Conservation (phyloP, 345 rosid genomes). For the Linum tenue region DNA sequence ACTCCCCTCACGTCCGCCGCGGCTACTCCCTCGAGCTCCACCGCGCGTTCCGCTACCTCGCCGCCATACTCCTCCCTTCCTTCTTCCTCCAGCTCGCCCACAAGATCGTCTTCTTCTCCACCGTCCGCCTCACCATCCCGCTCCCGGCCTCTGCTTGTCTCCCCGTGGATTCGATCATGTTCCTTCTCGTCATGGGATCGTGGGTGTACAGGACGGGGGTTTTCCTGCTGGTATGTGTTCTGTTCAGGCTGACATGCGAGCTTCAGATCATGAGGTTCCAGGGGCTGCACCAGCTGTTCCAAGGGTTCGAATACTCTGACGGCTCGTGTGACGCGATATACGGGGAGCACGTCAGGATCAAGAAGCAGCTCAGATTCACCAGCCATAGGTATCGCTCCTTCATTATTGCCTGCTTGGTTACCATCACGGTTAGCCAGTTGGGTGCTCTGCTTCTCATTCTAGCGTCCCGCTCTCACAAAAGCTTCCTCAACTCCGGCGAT, state of each 20-base stretch:
- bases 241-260: slow-evolving; percentile 74
- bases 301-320: slow-evolving; percentile 28
- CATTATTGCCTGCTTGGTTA: slow-evolving; percentile 45
- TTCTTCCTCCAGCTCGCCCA: slow-evolving; percentile 56
- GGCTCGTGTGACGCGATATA: slow-evolving; percentile 34
- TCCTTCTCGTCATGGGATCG: slow-evolving; percentile 41
- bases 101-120: slow-evolving; percentile 49
- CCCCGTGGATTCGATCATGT: slow-evolving; percentile 38
- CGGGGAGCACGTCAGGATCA: slow-evolving; percentile 56
- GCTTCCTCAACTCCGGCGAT: slow-evolving; percentile 67
- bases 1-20: slow-evolving; percentile 35
- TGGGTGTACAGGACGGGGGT: slow-evolving; percentile 68
- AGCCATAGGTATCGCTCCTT: slow-evolving; percentile 72
- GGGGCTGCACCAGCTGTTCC: slow-evolving; percentile 50
- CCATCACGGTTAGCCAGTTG: slow-evolving; percentile 54
- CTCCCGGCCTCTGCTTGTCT: slow-evolving; percentile 15
- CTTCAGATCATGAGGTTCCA: slow-evolving; percentile 62
- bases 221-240: slow-evolving; percentile 52
- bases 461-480: slow-evolving; percentile 44
- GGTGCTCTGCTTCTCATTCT: slow-evolving; percentile 51
- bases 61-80: slow-evolving; percentile 62
- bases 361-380: slow-evolving; percentile 51
- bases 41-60: slow-evolving; percentile 50
- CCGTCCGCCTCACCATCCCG: slow-evolving; percentile 34
- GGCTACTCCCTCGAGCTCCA: slow-evolving; percentile 49